Conservation (phyloP, 2,329 filamentous ascomycete species). For the Apiospora pterosperma region DNA sequence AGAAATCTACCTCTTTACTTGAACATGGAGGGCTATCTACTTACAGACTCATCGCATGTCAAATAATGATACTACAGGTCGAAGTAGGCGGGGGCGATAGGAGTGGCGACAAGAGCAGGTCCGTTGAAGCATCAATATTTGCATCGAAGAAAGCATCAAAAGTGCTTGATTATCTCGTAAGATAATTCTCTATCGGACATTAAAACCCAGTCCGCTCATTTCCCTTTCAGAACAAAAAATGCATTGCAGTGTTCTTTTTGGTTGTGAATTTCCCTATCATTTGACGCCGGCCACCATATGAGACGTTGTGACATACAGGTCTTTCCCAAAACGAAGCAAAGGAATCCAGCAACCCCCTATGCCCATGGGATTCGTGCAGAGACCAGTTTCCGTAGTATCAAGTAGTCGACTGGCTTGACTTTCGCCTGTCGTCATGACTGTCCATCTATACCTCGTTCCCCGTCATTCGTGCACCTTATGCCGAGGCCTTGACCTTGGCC, state of each 20-base stretch:
- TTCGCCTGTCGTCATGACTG: constrained; percentile 2
- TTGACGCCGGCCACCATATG: constrained; percentile 58
- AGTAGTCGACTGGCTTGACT: background rate
- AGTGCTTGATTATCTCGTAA: constrained; percentile 4
- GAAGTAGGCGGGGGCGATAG: background rate
- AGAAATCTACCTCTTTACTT: background rate
- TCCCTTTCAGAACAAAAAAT: constrained; percentile 1
- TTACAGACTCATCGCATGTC: background rate
- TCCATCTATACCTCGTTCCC: constrained; percentile 6
- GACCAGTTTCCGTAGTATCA: constrained; percentile 10
- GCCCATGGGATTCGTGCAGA: constrained; percentile 15
- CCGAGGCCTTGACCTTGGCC: constrained; percentile 84
- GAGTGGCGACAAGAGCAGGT: background rate
- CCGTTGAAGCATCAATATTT: constrained; percentile 3
- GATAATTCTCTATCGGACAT: constrained; percentile 3
- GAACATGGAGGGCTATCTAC: background rate
- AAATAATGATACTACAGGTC: background rate
- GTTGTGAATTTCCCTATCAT: constrained; percentile 58
- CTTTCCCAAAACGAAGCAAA: constrained; percentile 54
- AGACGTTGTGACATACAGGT: constrained; percentile 58
- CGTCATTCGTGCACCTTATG: constrained; percentile 46
- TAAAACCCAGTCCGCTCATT: constrained; percentile 3
- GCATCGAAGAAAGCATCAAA: constrained; percentile 3
- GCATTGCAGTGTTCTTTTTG: constrained; percentile 10
- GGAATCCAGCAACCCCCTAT: constrained; percentile 42